These are phyloP conservation scores for Termitomyces sp. DNA, from an alignment of 768 basidiomycete species.

Conservation along the genomic window DNA sequence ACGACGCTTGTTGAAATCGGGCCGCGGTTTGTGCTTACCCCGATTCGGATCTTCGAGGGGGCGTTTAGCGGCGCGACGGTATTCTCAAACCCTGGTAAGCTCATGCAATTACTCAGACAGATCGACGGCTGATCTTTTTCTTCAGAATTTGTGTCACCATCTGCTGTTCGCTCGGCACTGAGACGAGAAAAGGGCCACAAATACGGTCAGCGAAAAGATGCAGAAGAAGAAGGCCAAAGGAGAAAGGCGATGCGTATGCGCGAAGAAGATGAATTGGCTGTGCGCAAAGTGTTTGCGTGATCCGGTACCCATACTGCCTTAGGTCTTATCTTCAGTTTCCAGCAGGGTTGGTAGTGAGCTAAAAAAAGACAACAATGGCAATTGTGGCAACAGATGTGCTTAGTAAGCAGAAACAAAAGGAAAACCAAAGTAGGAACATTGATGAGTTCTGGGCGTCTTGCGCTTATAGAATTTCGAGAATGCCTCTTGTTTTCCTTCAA, in stretches of 20 bases:
- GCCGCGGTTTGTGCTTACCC: conserved; percentile 93
- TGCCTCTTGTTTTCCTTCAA: conserved; percentile 16
- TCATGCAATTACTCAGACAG: conserved; percentile 1
- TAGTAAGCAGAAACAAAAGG: conserved; percentile 20
- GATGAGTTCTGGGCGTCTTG: neutral
- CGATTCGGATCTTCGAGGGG: conserved; percentile 97
- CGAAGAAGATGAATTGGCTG: conserved; percentile 75
- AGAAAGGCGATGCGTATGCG: conserved; percentile 61
- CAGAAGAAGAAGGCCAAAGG: conserved; percentile 56
- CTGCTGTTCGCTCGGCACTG: conserved; percentile 64
- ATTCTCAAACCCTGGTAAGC: conserved; percentile 87
- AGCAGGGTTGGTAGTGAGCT: conserved; percentile 1
- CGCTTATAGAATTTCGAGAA: conserved; percentile 8
- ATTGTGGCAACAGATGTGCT: conserved; percentile 1
- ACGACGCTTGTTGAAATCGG: conserved; percentile 95
- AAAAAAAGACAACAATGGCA: conserved; percentile 13
- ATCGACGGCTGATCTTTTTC: neutral
- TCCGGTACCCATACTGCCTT: no score
- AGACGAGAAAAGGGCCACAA: conserved; percentile 73
- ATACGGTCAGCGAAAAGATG: conserved; percentile 79
- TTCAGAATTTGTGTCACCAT: conserved; percentile 88
- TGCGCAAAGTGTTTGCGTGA: conserved; percentile 88
- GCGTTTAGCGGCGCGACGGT: conserved; percentile 94
- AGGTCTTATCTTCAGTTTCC: no score
- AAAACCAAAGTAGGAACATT: conserved; percentile 15